Evolutionary conservation across 1,139 yeast species (phyloP).

Genomic region (Suhomyces bolitotheri): DNA sequence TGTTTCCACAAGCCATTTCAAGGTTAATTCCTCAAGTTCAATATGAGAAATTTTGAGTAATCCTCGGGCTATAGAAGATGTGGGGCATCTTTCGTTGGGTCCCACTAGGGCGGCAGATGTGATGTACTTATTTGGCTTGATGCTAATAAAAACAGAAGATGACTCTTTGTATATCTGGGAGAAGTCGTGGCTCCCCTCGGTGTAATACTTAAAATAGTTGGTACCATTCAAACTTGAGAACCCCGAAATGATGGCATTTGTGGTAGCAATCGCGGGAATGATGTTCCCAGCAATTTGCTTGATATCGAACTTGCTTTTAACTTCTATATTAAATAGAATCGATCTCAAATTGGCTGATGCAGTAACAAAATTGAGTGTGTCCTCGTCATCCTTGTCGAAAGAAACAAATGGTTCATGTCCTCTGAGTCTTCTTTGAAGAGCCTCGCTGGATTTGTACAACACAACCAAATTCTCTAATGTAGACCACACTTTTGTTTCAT

Average conservation of each 20-base stretch:
- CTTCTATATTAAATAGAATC: slow-evolving; percentile 65
- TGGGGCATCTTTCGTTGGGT: slow-evolving; percentile 71
- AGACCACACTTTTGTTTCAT: slow-evolving; percentile 68
- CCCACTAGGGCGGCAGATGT: slow-evolving; percentile 59
- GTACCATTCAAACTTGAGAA: slow-evolving; percentile 65
- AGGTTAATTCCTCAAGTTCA: slow-evolving; percentile 18
- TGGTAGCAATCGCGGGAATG: slow-evolving; percentile 97
- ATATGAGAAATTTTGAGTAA: slow-evolving; percentile 23
- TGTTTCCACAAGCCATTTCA: slow-evolving; percentile 47
- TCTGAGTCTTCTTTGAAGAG: slow-evolving; percentile 51
- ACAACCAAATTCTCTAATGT: slow-evolving; percentile 63
- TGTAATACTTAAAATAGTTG: slow-evolving; percentile 48
- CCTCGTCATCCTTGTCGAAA: slow-evolving; percentile 95
- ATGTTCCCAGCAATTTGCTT: slow-evolving; percentile 97
- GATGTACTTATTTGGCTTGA: slow-evolving; percentile 67
- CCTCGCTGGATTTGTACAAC: slow-evolving; percentile 50
- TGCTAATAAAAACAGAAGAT: slow-evolving; percentile 65
- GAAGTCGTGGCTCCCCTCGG: slow-evolving; percentile 21
- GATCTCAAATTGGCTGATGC: slow-evolving; percentile 87
- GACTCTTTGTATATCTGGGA: slow-evolving; percentile 24
- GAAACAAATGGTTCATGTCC: slow-evolving; percentile 50
- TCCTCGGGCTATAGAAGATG: slow-evolving; percentile 67
- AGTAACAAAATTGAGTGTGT: slow-evolving; percentile 82
- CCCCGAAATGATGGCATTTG: slow-evolving; percentile 94
- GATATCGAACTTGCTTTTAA: slow-evolving; percentile 79